Conservation (phyloP, 2,329 filamentous ascomycete species). For the Fusarium bactridioides region DNA sequence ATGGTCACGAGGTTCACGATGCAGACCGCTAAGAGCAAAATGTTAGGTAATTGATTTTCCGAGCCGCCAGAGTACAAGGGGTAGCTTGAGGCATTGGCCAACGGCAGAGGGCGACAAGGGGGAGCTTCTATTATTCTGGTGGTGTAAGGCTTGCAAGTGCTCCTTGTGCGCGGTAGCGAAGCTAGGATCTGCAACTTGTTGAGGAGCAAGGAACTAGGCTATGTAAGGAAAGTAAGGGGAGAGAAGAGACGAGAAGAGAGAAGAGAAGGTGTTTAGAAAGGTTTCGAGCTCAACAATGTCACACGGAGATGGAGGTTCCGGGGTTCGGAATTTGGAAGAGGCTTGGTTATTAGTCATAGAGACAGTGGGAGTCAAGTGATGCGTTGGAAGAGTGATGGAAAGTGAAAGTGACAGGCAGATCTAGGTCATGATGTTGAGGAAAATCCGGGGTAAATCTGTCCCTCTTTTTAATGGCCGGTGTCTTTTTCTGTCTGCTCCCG, state of each 20-base stretch:
- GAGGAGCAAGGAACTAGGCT: slow-evolving; percentile 22
- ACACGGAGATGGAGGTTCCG: slow-evolving; percentile 14
- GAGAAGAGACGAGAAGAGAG: not conserved
- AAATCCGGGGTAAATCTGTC: slow-evolving; percentile 37
- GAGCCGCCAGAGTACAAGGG: slow-evolving; percentile 24
- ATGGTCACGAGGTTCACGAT: slow-evolving; percentile 25
- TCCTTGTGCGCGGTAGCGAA: slow-evolving; percentile 16
- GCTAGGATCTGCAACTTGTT: slow-evolving; percentile 30
- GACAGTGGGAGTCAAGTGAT: slow-evolving; percentile 11
- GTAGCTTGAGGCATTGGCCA: slow-evolving; percentile 30
- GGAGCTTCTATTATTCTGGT: slow-evolving; percentile 1
- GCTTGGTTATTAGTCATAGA: not conserved
- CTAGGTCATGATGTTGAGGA: slow-evolving; percentile 31
- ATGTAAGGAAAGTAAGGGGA: slow-evolving; percentile 27
- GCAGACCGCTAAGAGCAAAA: slow-evolving; percentile 37
- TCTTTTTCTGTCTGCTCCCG: not conserved
- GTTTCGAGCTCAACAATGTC: not conserved
- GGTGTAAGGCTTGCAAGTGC: slow-evolving; percentile 29
- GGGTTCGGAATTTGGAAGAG: slow-evolving; percentile 15
- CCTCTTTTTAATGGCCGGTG: slow-evolving; percentile 18
- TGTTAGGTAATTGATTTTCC: slow-evolving; percentile 36
- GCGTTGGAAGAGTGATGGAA: slow-evolving; percentile 12
- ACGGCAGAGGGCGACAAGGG: slow-evolving; percentile 9
- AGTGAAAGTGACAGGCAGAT: not conserved
- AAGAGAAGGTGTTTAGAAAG: not conserved